Evolutionary conservation across 1,139 yeast genomes (phyloP), one percentile per base, ranked within the genome.

Genomic region (Lodderomyces margitis): DNA sequence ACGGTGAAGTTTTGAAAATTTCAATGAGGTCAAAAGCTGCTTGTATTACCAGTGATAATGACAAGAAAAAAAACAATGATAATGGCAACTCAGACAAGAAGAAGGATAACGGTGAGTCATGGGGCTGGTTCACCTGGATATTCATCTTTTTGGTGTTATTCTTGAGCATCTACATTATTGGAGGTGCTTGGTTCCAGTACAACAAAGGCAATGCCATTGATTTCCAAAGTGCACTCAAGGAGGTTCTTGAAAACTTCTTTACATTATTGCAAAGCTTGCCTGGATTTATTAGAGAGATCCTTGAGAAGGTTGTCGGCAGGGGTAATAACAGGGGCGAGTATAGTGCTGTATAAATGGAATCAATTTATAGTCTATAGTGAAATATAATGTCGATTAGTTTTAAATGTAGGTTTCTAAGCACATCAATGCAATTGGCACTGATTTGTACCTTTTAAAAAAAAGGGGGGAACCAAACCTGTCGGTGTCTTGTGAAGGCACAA

Each of bases 61-160:
- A 47, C 10, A 56, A 54, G 28, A 51, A 56, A 35, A 27, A 36
- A 7, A 36, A 36, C 24, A 31, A 28, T 10, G 24, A 30, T 27
- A 36, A 27, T 9, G 20, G 20, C 23, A 32, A 33, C 14, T 55
- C 60, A 15, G 56, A 54, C 24, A 52, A 55, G 36, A 56, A 59
- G n/a, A 69, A 66, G 12, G 70, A 67, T 38, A 56, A 54, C 38
- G 75, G 74, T 24, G 74, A 68, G 54, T 80, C 80, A 27, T 80
- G 85, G 87, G 88, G 85, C 37, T 83, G 87, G 83, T 83, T 84
- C 55, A 80, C 87, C 2, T 83, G 89, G 87, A 62, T 83, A 5
- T 74, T 85, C 52, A 74, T 85, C 52, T 77, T 84, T 53, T 68
- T 82, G 51, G 81, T 87, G 10, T 64, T 89, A 36, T 78, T 79